Evolutionary conservation across 75 land plant species (phyloP), one percentile per base, ranked within the genome.

Genomic region (Cunninghamia lanceolata): DNA sequence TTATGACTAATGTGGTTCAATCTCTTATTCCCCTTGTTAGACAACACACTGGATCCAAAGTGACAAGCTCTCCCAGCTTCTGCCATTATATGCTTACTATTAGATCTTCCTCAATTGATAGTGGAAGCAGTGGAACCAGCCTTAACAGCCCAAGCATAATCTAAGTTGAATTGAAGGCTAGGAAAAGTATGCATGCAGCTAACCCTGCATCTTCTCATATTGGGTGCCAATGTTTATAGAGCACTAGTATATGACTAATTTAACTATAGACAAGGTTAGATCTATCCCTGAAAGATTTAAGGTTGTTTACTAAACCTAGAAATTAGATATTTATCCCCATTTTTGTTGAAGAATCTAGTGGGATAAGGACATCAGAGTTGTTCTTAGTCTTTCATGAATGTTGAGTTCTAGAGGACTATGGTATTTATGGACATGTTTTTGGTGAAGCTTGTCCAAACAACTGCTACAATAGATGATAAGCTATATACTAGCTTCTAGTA

Each of bases 111-210:
- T 84, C 85, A 45, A 40, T 84, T 84, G 85, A 84, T 35, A 84
- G 85, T 68, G 85, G 85, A 36, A 84, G 85, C 42, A 84, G 85
- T 38, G 85, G 85, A 84, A 82, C 84, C 9, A 82, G 84, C 84
- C 50, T 82, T 34, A 82, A 25, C 6, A 82, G 84, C 54, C 83
- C 83, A 8, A 13, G 36, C 32, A 38, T 36, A 71, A 9, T 10
- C 2, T 76, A 17, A 42, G 40, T 76, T 76, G 78, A 76, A 76
- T 6, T 17, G 17, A 36, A 34, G 5, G 78, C n/a, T n/a, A n/a
- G n/a, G n/a, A n/a, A n/a, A n/a, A n/a, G n/a, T n/a, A n/a, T n/a
- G n/a, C n/a, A n/a, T n/a, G n/a, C n/a, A n/a, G n/a, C n/a, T n/a
- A n/a, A n/a, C n/a, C n/a, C n/a, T n/a, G n/a, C n/a, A n/a, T n/a